Evolutionary conservation across 2,329 filamentous ascomycete species (phyloP).

Genomic region (Trichoderma simmonsii): DNA sequence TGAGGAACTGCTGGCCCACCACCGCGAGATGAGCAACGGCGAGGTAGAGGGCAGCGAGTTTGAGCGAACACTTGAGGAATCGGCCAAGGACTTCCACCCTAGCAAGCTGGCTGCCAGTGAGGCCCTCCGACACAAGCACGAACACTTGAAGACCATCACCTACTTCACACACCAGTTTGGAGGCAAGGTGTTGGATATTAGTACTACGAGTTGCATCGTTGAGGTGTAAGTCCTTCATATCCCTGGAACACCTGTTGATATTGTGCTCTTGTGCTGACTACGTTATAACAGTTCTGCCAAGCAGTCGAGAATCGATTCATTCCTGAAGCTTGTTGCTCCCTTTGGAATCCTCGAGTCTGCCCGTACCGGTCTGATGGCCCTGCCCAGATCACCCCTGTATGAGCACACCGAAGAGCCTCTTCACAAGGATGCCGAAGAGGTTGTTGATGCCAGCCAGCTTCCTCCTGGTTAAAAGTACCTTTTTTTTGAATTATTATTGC

Average conservation of each 20-base stretch:
- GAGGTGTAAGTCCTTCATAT: constrained; percentile 68
- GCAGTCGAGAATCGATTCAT: constrained; percentile 89
- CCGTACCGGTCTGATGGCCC: constrained; percentile 92
- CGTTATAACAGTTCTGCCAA: constrained; percentile 72
- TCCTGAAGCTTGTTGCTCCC: constrained; percentile 90
- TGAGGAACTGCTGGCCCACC: constrained; percentile 91
- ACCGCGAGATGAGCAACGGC: constrained; percentile 74
- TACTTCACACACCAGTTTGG: constrained; percentile 97
- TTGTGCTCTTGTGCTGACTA: constrained; percentile 24
- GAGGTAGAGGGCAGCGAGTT: constrained; percentile 45
- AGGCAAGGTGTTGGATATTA: constrained; percentile 96
- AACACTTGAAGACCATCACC: constrained; percentile 94
- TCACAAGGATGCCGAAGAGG: constrained; percentile 84
- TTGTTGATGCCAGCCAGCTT: constrained; percentile 90
- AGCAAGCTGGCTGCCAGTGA: constrained; percentile 81
- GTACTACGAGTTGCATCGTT: constrained; percentile 97
- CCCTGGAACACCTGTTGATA: background rate
- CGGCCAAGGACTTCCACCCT: constrained; percentile 77
- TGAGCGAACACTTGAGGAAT: constrained; percentile 43
- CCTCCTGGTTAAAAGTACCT: constrained; percentile 69
- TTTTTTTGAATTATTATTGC: background rate
- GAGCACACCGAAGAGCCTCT: constrained; percentile 66
- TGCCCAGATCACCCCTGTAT: constrained; percentile 86
- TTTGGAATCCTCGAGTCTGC: constrained; percentile 97
- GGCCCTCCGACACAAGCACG: constrained; percentile 92